A percentile compares a stretch with the other conserved stretches of the same genome.
These are phyloP conservation scores for Elymus sibiricus DNA, from an alignment of 176 grass and related monocot species.

Conservation along the genomic window DNA sequence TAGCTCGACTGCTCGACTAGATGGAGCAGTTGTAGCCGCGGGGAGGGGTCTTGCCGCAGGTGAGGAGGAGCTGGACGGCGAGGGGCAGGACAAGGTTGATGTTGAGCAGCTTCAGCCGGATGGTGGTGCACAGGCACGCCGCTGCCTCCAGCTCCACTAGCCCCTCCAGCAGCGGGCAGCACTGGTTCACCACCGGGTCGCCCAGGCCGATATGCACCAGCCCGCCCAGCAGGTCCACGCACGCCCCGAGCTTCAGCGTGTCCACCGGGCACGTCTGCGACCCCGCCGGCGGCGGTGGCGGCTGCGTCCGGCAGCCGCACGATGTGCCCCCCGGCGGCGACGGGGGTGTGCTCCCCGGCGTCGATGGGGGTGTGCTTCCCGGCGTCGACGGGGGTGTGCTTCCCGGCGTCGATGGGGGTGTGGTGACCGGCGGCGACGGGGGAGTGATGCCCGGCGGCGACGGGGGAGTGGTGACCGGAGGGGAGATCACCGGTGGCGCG, in stretches of 20 bases:
- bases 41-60: conserved; percentile 86
- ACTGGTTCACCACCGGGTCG: conserved; percentile 82
- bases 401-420: background rate
- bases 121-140: conserved; percentile 93
- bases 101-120: conserved; percentile 88
- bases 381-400: conserved; percentile 12
- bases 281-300: conserved; percentile 26
- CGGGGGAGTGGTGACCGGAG: no score
- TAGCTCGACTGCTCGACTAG: background rate
- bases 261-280: conserved; percentile 67
- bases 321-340: conserved; percentile 10
- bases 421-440: conserved; percentile 9
- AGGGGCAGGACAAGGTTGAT: conserved; percentile 94
- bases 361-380: background rate
- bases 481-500: no score
- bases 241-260: conserved; percentile 84
- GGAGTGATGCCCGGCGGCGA: background rate
- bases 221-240: conserved; percentile 91
- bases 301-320: background rate
- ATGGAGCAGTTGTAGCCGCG: conserved; percentile 84
- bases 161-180: conserved; percentile 83
- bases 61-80: conserved; percentile 91
- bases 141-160: conserved; percentile 91
- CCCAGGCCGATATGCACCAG: conserved; percentile 87
- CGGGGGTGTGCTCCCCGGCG: background rate